phyloP scores from a whole-genome alignment of 495 filamentous ascomycete genomes.

The Beverwykella pulmonaria region DNA sequence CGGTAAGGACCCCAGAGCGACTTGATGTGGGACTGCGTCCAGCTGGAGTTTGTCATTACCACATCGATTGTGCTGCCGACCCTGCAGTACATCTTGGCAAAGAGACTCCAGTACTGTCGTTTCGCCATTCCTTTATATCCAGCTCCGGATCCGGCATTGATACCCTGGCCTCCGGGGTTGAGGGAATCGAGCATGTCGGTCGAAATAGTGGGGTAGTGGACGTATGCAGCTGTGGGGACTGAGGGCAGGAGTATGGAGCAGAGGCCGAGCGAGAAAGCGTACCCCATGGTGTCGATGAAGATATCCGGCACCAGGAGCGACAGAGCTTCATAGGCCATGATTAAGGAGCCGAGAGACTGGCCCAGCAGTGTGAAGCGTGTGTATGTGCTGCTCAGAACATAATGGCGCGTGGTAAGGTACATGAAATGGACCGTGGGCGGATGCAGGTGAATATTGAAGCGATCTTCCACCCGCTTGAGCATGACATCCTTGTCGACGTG shows the following conservation, averaged over 20 bases:
- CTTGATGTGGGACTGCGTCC: conserved; percentile 85
- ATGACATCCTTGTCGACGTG: conserved; percentile 79
- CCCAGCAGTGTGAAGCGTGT: conserved; percentile 93
- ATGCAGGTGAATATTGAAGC: conserved; percentile 91
- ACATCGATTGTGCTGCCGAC: conserved; percentile 82
- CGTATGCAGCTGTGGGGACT: conserved; percentile 88
- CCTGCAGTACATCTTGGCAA: conserved; percentile 76
- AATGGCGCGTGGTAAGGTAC: conserved; percentile 84
- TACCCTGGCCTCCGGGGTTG: conserved; percentile 63
- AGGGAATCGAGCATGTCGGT: conserved; percentile 95
- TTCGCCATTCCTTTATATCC: conserved; percentile 70
- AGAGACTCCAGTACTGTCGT: conserved; percentile 80
- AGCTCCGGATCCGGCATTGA: conserved; percentile 78
- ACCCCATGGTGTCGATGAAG: conserved; percentile 97
- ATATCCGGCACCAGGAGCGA: conserved; percentile 87
- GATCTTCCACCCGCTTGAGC: conserved; percentile 68
- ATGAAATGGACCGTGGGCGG: conserved; percentile 81
- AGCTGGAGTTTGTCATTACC: conserved; percentile 95
- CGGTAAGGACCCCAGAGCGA: conserved; percentile 71
- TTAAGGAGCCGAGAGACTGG: conserved; percentile 82
- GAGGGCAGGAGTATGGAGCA: conserved; percentile 78
- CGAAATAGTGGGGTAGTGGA: conserved; percentile 97
- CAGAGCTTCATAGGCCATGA: conserved; percentile 93
- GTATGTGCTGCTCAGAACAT: conserved; percentile 79
- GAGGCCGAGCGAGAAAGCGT: conserved; percentile 84